These are phyloP conservation scores for Saposhnikovia divaricata DNA, from an alignment of 129 eudicot species.

Conservation along the genomic window DNA sequence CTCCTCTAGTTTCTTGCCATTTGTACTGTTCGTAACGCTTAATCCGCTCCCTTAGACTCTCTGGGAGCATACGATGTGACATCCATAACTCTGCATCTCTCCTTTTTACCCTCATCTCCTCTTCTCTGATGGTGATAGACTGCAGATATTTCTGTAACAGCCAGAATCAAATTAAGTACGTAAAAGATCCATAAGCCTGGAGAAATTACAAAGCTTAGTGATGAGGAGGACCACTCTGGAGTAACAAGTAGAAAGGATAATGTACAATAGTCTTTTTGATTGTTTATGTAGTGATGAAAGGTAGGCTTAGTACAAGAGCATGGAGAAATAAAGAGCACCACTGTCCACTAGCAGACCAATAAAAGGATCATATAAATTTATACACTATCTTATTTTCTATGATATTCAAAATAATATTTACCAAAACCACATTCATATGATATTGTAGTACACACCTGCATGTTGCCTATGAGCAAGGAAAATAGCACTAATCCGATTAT, in stretches of 20 bases:
- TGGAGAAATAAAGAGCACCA: not conserved
- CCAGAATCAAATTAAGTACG: not conserved
- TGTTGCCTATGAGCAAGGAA: slow-evolving; percentile 80
- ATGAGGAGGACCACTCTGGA: not conserved
- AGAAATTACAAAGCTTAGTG: not conserved
- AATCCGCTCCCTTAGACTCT: slow-evolving; percentile 47
- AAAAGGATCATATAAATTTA: not conserved
- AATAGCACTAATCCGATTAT: slow-evolving; percentile 65
- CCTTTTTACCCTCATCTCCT: slow-evolving; percentile 79
- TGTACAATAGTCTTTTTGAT: not conserved
- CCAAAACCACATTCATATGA: not conserved
- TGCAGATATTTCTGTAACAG: slow-evolving; percentile 70
- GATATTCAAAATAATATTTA: not conserved
- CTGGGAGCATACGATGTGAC: slow-evolving; percentile 91
- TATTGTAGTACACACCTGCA: slow-evolving; percentile 52
- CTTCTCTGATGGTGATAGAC: slow-evolving; percentile 47
- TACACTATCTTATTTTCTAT: not conserved
- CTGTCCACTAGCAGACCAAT: not conserved
- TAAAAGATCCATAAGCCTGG: not conserved
- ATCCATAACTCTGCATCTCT: slow-evolving; percentile 90
- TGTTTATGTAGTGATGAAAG: not conserved
- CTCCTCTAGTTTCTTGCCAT: slow-evolving; percentile 92
- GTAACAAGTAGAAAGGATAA: not conserved
- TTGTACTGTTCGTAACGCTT: slow-evolving; percentile 71
- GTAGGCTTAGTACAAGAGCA: not conserved